Evolutionary conservation across 139 green algal species (phyloP).

Genomic region (Closterium sp.): DNA sequence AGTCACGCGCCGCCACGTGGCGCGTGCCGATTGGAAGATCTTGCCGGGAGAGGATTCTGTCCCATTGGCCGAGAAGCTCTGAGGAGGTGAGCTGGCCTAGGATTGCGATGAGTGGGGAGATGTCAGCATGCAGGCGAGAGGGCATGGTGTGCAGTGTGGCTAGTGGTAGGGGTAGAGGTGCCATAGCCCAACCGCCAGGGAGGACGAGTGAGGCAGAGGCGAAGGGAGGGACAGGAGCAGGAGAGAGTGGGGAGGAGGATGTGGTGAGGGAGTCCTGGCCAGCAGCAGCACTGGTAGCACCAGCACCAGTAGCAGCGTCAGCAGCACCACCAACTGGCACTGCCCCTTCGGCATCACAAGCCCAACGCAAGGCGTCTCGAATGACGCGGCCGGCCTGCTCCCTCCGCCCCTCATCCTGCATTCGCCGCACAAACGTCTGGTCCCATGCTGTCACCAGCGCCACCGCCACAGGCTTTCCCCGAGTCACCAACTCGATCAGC

Average conservation of each 20-base stretch:
- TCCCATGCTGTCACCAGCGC: constrained; percentile 64
- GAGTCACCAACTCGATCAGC: constrained; percentile 56
- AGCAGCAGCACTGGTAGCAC: too few species aligned
- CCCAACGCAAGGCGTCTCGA: not conserved
- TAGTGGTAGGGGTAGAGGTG: not conserved
- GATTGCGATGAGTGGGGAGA: not conserved
- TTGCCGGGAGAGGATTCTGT: not conserved
- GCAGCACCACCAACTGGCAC: not conserved
- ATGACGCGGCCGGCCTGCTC: not conserved
- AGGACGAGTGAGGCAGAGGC: not conserved
- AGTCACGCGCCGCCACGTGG: not conserved
- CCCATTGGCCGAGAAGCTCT: not conserved
- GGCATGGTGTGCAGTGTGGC: not conserved
- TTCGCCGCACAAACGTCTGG: constrained; percentile 44
- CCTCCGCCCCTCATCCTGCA: constrained; percentile 15
- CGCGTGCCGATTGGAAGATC: not conserved
- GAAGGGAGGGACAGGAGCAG: not conserved
- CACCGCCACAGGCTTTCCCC: constrained; percentile 55
- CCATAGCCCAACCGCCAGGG: not conserved
- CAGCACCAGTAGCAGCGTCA: not conserved
- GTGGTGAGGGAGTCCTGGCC: too few species aligned
- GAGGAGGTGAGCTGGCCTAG: not conserved
- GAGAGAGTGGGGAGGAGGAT: not conserved
- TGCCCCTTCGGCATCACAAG: not conserved
- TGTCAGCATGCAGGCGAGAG: not conserved